These are phyloP conservation scores for Polymyxa betae DNA, from an alignment of 208 protist species.

Conservation along the genomic window DNA sequence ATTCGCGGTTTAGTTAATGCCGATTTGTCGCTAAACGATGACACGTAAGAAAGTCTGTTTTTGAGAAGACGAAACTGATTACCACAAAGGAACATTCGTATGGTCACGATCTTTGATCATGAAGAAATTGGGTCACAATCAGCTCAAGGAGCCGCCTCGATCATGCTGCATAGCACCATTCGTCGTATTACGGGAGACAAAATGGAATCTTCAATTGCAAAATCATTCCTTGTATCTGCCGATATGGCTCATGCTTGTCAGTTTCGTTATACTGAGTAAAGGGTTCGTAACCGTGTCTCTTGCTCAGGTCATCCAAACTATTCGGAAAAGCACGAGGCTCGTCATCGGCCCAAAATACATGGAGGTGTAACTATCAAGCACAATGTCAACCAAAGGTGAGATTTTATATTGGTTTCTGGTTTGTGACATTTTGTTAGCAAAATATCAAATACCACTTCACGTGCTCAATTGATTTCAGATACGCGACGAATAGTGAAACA, in stretches of 20 bases:
- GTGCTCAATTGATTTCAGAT: background rate
- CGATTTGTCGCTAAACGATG: background rate
- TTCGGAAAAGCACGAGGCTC: slow-evolving; percentile 58
- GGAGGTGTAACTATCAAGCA: slow-evolving; percentile 57
- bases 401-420: background rate
- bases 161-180: slow-evolving; percentile 55
- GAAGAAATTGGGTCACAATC: slow-evolving; percentile 63
- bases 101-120: slow-evolving; percentile 66
- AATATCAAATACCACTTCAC: background rate
- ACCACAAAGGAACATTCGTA: slow-evolving; percentile 32
- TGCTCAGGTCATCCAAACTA: slow-evolving; percentile 60
- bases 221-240: slow-evolving; percentile 62
- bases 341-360: slow-evolving; percentile 60
- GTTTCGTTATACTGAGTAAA: no score
- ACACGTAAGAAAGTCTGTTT: background rate
- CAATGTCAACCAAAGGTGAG: slow-evolving; percentile 58
- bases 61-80: background rate
- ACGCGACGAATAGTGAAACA: slow-evolving; percentile 63
- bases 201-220: slow-evolving; percentile 47
- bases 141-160: slow-evolving; percentile 48
- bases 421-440: background rate
- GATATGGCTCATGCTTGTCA: slow-evolving; percentile 65
- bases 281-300: no score
- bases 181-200: slow-evolving; percentile 37
- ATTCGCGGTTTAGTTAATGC: slow-evolving; percentile 50